Conservation (phyloP, 83 land plant genomes). For the Picea abies region DNA sequence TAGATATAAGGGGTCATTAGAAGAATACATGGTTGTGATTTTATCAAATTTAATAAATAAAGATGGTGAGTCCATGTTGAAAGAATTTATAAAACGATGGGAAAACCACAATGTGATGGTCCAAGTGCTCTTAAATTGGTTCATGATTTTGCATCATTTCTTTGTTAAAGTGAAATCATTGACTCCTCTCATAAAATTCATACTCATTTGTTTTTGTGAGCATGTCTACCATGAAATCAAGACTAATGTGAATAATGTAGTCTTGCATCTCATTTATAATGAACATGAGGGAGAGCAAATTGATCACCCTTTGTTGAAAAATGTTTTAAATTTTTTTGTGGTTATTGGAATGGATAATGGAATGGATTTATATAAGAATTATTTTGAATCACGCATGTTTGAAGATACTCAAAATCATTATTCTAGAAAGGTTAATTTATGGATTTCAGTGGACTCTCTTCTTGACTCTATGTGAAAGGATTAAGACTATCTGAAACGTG, state of each 20-base stretch:
- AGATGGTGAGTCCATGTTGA: slow-evolving; percentile 38
- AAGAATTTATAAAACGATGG: slow-evolving; percentile 38
- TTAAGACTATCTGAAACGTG: slow-evolving; percentile 45
- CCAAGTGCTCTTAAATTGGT: slow-evolving; percentile 33
- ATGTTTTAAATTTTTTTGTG: slow-evolving; percentile 42
- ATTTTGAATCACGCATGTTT: slow-evolving; percentile 40
- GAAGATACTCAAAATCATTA: slow-evolving; percentile 44
- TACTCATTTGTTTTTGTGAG: neutral
- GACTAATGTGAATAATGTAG: slow-evolving; percentile 35
- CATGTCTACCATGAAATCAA: no score
- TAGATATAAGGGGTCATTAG: no score
- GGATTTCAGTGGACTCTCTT: slow-evolving; percentile 45
- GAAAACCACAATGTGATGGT: slow-evolving; percentile 51
- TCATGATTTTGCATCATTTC: slow-evolving; percentile 35
- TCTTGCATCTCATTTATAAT: slow-evolving; percentile 37
- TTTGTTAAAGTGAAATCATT: no score
- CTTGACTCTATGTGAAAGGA: slow-evolving; percentile 53
- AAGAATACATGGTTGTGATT: slow-evolving; percentile 3
- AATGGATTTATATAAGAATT: slow-evolving; percentile 38
- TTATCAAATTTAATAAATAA: slow-evolving; percentile 41
- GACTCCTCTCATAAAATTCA: no score
- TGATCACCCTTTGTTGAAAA: slow-evolving; percentile 42
- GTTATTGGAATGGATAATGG: slow-evolving; percentile 41
- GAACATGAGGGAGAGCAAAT: slow-evolving; percentile 55
- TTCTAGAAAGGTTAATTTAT: slow-evolving; percentile 35